Evolutionary conservation across 495 filamentous ascomycete genomes (phyloP), one percentile per base, ranked within the genome.

Genomic region (Extremus antarcticus): DNA sequence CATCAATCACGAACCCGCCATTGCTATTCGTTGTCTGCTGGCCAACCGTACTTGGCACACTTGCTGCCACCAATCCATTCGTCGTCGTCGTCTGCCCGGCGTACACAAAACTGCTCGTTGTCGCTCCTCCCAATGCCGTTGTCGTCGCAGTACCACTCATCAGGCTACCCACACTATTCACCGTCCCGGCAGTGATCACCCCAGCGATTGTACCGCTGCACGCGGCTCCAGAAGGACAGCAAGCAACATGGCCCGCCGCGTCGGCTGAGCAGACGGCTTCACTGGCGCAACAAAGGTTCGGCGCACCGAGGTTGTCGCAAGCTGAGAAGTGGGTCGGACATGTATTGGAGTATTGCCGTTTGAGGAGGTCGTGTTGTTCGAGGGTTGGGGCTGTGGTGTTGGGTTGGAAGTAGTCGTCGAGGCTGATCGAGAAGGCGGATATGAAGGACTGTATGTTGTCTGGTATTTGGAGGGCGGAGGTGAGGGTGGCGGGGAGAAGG

Each of bases 161-260:
- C n/a, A 62, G 15, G 3, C 29, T n/a, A 16, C 59, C 59, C 19
- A 53, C 17, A n/a, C 43, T 51, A 22, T 53, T 41, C 50, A 62
- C 24, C 43, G 55, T 55, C 45, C 59, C 59, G 16, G 49, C 54
- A 0, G 61, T 64, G 3, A 61, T 58, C 3, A 61, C 58, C 17
- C 58, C 61, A 0, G 66, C 70, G 15, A 85, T 66, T 13, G 70
- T 78, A 2, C 83, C 83, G 0, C 80, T 85, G 62, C 83, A 87
- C 32, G 68, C 77, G 35, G 78, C 77, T 39, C 77, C 75, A 11
- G 67, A 72, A 7, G 81, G 80, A 66, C 83, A 87, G 67, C 83
- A 87, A 25, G 82, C 83, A 53, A 85, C 75, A 54, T 84, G 75
- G 56, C 78, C 70, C 19, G 76, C 78, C 25, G 64, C 64, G 63